Conservation (phyloP, 2,329 filamentous ascomycete genomes). For the Colletotrichum theobromicola region DNA sequence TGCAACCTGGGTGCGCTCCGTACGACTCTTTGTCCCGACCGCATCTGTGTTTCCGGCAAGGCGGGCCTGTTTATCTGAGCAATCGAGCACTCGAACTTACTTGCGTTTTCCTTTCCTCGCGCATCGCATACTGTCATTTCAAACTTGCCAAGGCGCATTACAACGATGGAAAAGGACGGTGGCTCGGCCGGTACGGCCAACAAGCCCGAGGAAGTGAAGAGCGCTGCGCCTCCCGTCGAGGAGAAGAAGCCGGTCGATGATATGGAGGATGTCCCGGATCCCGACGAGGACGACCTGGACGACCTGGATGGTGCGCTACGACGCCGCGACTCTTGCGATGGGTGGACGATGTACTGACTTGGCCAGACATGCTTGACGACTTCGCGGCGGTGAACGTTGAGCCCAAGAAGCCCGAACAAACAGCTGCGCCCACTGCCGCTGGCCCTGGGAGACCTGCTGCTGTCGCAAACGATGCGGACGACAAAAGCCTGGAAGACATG, state of each 20-base stretch:
- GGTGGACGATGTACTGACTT: neutral
- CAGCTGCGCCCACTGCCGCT: constrained; percentile 17
- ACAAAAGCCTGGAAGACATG: constrained; percentile 41
- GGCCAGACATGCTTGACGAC: constrained; percentile 85
- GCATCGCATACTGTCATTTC: neutral
- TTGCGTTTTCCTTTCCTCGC: neutral
- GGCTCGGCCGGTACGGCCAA: constrained; percentile 9
- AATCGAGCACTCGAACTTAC: neutral
- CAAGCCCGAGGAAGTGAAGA: constrained; percentile 22
- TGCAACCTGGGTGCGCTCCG: neutral
- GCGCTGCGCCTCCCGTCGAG: constrained; percentile 19
- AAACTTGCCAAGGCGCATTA: neutral
- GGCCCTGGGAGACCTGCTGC: constrained; percentile 27
- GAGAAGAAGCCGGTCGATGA: constrained; percentile 28
- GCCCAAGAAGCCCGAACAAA: constrained; percentile 40
- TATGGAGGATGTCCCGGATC: constrained; percentile 74
- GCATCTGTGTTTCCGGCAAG: neutral
- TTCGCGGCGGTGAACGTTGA: constrained; percentile 74
- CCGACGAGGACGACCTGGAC: constrained; percentile 90
- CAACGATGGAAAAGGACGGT: constrained; percentile 9
- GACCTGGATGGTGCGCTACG: constrained; percentile 78
- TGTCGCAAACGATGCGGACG: constrained; percentile 26
- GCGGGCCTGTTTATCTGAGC: neutral
- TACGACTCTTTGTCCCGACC: neutral
- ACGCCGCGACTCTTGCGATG: neutral